A percentile compares a stretch with the other conserved stretches of the same genome.
Conservation (phyloP, 495 filamentous ascomycete genomes). For the Hypoxylon perforatum region DNA sequence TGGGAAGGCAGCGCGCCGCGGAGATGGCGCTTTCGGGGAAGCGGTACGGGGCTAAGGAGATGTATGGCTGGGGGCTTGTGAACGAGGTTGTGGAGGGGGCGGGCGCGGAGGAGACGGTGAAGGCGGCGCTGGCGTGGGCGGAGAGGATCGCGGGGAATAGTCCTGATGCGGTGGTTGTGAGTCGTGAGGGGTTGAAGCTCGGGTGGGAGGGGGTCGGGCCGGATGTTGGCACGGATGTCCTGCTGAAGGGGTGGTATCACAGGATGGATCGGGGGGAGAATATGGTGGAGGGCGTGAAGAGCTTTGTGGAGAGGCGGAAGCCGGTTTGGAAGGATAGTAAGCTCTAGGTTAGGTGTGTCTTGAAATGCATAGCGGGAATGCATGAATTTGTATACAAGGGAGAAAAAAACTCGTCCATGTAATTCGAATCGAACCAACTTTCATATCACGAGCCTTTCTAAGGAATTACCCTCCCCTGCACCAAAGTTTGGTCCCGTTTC, state of each 20-base stretch:
- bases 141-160: slow-evolving; percentile 67
- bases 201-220: slow-evolving; percentile 74
- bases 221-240: slow-evolving; percentile 68
- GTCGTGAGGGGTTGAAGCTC: slow-evolving; percentile 70
- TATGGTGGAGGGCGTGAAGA: slow-evolving; percentile 78
- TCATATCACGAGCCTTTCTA: no score
- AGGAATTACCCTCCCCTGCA: no score
- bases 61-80: slow-evolving; percentile 74
- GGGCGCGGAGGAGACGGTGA: slow-evolving; percentile 48
- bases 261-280: slow-evolving; percentile 74
- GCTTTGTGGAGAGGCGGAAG: slow-evolving; percentile 83
- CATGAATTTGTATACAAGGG: no score
- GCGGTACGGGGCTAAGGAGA: slow-evolving; percentile 65
- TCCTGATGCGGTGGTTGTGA: slow-evolving; percentile 77
- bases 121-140: slow-evolving; percentile 61
- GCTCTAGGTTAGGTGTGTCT: slow-evolving; percentile 57
- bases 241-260: slow-evolving; percentile 68
- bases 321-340: slow-evolving; percentile 79
- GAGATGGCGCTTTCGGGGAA: slow-evolving; percentile 77
- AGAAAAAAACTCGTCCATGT: no score
- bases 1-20: slow-evolving; percentile 75
- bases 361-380: no score
- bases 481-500: no score
- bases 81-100: slow-evolving; percentile 70
- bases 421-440: no score